Evolutionary conservation across 2,329 filamentous ascomycete genomes (phyloP), one percentile per base, ranked within the genome.

Genomic region (Aureobasidium vineae): DNA sequence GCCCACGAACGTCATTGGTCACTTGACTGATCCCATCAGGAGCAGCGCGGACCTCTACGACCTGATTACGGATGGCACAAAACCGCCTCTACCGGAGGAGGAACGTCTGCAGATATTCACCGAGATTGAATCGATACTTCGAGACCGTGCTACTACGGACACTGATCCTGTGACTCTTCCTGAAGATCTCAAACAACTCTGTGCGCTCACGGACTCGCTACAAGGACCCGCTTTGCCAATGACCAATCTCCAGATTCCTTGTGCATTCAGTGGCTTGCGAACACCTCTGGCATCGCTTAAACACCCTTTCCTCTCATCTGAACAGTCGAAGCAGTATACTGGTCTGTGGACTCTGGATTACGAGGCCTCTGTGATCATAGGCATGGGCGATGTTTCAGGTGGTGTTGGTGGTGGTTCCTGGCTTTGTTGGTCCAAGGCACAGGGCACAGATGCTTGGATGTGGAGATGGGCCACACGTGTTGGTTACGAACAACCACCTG

Each of bases 351-450:
- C 2, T 21, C 19, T 33, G 7, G 40, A 33, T 10, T 45, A 57
- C 23, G 23, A 41, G 19, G 3, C 23, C 2, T 19, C 36, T 59
- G 7, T 45, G 6, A 15, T 28, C 19, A 8, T 59, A 5, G 23
- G 11, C 15, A 59, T 59, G 54, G 40, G 54, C 4, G 40, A n/a
- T 10, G 40, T 43, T 5, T 26, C 40, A 45, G 16, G 10, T 5
- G 54, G 38, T 31, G 23, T 21, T 33, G 40, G 54, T 10, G 40
- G 54, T 43, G 54, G 54, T 2, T 31, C 38, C 23, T 59, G 40
- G 54, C 40, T 59, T 1, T 59, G 54, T 45, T 59, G 54, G 54
- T 45, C 26, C 54, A 59, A 45, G 26, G 16, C 43, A n/a, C 23
- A 33, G 7, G 41, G 19, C 38, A 15, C 26, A 3, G 38, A 45